Evolutionary conservation across 2,329 filamentous ascomycete species (phyloP), one percentile per base, ranked within the genome.

Genomic region (Pseudogymnoascus sp.): DNA sequence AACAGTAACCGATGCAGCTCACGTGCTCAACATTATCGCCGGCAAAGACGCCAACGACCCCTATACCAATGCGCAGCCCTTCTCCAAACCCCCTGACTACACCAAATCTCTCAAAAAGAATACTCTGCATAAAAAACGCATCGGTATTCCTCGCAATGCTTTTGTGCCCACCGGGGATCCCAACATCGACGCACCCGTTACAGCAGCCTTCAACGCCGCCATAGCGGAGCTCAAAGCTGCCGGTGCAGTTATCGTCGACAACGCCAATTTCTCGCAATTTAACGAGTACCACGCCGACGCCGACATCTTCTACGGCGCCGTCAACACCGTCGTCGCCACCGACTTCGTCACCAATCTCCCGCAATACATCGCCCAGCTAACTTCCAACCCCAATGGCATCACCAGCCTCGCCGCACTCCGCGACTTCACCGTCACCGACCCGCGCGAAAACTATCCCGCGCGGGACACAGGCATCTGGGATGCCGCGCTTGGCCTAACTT

Each of bases 1-100:
- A 21, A 88, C 82, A 0, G 83, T 91, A 2, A 79, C 79, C 12
- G 88, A 91, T 68, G 86, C 87, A 0, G 83, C 83, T 0, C 81
- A 84, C 65, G 76, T 83, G 2, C 78, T 91, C 1, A 78, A 85
- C 62, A 82, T 81, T 3, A 89, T 91, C 58, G 81, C 83, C 3
- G 87, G 87, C 0, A 68, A 76, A 1, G 85, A 88, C 66, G n/a
- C 68, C 0, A 74, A 78, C 2, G 87, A 91, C 70, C 86, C 88
- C 67, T 86, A 87, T 69, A 90, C 87, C 0, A 71, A 76, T 0
- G 80, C 80, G 0, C 86, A 85, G 29, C 87, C 87, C 0, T 79
- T 76, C 64, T 75, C 77, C 21, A 72, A 66, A 0, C 70, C 81
- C 1, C 86, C 86, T 0, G 77, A 90, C 70, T 90, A 89, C 66